Conservation (phyloP, 2,329 filamentous ascomycete genomes). For the Xylariales sp. region DNA sequence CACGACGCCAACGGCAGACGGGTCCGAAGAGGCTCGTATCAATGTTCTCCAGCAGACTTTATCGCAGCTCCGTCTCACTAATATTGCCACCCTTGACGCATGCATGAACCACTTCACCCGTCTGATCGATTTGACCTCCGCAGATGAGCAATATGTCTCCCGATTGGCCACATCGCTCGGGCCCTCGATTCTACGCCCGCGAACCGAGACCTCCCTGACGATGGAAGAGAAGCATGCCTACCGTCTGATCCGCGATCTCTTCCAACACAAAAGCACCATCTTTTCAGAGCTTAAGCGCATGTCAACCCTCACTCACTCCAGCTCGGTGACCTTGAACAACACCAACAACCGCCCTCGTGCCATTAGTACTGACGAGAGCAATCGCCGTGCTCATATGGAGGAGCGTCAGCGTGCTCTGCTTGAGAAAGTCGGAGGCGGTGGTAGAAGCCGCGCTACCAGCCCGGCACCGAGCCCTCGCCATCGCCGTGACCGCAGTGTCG, state of each 20-base stretch:
- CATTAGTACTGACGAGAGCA: conserved; percentile 92
- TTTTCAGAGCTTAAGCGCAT: conserved; percentile 95
- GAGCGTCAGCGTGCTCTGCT: conserved; percentile 82
- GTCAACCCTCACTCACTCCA: conserved; percentile 63
- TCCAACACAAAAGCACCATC: conserved; percentile 89
- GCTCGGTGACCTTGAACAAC: conserved; percentile 48
- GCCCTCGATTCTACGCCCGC: conserved; percentile 83
- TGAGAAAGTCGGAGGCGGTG: conserved; percentile 55
- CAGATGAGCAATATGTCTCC: conserved; percentile 79
- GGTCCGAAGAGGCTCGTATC: conserved; percentile 72
- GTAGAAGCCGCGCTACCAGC: conserved; percentile 67
- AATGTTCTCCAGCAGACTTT: conserved; percentile 93
- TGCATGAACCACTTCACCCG: conserved; percentile 98
- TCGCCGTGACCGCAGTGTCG: conserved; percentile 74
- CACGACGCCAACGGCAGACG: conserved; percentile 71
- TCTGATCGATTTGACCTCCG: conserved; percentile 92
- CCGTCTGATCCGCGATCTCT: conserved; percentile 85
- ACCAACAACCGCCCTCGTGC: conserved; percentile 70
- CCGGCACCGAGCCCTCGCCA: conserved; percentile 64
- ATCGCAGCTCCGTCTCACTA: conserved; percentile 88
- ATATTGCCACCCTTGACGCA: conserved; percentile 97
- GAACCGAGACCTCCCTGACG: conserved; percentile 81
- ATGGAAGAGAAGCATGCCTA: conserved; percentile 94
- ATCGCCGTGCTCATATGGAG: conserved; percentile 89
- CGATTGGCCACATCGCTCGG: conserved; percentile 71